Conservation (phyloP, 352 stramenopile species). For the Phytophthora aleatoria region DNA sequence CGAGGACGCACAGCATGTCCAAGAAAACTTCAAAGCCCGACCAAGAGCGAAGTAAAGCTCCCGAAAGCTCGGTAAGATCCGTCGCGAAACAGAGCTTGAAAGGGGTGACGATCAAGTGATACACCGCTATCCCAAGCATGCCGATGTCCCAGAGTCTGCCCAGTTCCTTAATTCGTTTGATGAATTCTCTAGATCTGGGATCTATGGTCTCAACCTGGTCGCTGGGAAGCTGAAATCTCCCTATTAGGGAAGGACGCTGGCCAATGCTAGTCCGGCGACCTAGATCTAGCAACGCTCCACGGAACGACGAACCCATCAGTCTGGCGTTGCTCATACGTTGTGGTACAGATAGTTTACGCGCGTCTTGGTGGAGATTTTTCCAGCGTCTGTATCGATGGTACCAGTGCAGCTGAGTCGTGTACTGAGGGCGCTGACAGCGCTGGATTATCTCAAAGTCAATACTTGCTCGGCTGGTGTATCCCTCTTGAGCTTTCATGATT, state of each 20-base stretch:
- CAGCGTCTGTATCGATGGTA: conserved; percentile 50
- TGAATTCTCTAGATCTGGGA: conserved; percentile 41
- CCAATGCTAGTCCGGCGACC: conserved; percentile 12
- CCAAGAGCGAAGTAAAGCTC: conserved; percentile 38
- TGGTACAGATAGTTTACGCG: not conserved
- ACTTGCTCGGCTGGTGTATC: conserved; percentile 8
- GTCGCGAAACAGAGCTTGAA: conserved; percentile 67
- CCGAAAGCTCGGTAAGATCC: conserved; percentile 41
- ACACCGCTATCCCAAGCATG: conserved; percentile 53
- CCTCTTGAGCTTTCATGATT: conserved; percentile 3
- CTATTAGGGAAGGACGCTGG: conserved; percentile 8
- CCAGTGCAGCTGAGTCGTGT: conserved; percentile 50
- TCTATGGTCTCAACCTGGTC: conserved; percentile 20
- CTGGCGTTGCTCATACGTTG: conserved; percentile 5
- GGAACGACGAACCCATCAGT: conserved; percentile 2
- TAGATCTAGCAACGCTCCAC: conserved; percentile 14
- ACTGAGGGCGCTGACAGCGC: conserved; percentile 56
- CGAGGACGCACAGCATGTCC: conserved; percentile 50
- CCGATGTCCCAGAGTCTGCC: conserved; percentile 56
- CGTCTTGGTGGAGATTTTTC: conserved; percentile 19
- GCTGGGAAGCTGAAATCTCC: conserved; percentile 19
- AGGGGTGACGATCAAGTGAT: conserved; percentile 46
- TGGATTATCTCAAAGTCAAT: conserved; percentile 76
- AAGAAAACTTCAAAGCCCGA: conserved; percentile 56
- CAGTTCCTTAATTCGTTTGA: conserved; percentile 42